phyloP scores from a whole-genome alignment of 2,329 filamentous ascomycete species.

The Colletotrichum musae region DNA sequence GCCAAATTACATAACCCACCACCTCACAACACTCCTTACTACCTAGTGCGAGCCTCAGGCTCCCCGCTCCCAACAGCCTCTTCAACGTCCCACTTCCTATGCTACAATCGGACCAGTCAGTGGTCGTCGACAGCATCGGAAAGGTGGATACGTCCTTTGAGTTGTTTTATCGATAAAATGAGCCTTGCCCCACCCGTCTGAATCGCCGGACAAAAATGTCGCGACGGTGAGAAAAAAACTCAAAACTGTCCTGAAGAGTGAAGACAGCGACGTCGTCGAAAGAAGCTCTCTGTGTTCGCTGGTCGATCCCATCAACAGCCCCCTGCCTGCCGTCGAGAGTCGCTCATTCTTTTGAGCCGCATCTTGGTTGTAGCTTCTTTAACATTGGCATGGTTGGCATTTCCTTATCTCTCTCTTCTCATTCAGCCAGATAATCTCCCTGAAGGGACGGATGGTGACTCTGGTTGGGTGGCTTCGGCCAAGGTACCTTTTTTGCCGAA shows the following conservation, averaged over 20 bases:
- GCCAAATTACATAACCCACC: neutral
- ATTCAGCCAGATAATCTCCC: no score
- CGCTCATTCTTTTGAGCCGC: constrained; percentile 25
- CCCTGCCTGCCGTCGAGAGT: neutral
- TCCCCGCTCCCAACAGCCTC: neutral
- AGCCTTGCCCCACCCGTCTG: constrained; percentile 13
- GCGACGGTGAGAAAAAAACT: no score
- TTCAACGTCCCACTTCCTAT: constrained; percentile 16
- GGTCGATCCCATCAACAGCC: neutral
- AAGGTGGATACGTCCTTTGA: constrained; percentile 5
- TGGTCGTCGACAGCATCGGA: neutral
- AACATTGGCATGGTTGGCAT: constrained; percentile 19
- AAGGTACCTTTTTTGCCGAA: no score
- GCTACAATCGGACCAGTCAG: constrained; percentile 7
- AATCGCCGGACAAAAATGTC: neutral
- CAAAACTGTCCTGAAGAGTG: no score
- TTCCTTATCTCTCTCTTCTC: neutral
- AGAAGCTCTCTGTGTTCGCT: constrained; percentile 15
- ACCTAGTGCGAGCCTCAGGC: no score
- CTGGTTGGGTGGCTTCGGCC: neutral
- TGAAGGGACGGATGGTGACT: neutral
- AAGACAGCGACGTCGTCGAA: constrained; percentile 11
- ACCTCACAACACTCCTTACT: no score
- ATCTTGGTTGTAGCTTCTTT: constrained; percentile 6
- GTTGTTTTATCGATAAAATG: constrained; percentile 8